Evolutionary conservation across 2,329 filamentous ascomycete genomes (phyloP).

Genomic region (Xylariaceae sp.): DNA sequence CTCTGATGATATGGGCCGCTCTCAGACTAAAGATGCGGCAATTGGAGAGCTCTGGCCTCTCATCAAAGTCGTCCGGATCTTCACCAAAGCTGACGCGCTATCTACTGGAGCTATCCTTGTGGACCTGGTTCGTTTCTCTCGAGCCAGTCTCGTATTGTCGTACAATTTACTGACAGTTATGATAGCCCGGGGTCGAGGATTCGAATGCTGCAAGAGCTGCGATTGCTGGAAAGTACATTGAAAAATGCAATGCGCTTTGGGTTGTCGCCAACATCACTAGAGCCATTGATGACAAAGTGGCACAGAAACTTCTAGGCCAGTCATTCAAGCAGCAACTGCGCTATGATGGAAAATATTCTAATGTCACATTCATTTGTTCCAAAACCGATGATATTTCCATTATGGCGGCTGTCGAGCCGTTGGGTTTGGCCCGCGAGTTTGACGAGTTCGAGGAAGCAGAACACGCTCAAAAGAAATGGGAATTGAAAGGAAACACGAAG

Average conservation of each 20-base stretch:
- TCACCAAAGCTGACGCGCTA: slow-evolving; percentile 47
- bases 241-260: slow-evolving; percentile 57
- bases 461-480: slow-evolving; percentile 53
- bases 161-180: slow-evolving; percentile 1
- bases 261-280: slow-evolving; percentile 58
- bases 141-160: no score
- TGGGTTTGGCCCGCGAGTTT: slow-evolving; percentile 33
- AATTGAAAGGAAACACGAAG: slow-evolving; percentile 43
- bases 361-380: slow-evolving; percentile 49
- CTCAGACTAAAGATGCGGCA: slow-evolving; percentile 18
- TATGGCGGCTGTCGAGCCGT: slow-evolving; percentile 46
- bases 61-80: slow-evolving; percentile 43
- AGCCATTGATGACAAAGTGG: slow-evolving; percentile 58
- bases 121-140: slow-evolving; percentile 42
- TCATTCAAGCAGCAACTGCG: slow-evolving; percentile 57
- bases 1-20: neutral
- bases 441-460: slow-evolving; percentile 44
- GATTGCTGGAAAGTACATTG: slow-evolving; percentile 58
- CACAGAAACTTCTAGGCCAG: slow-evolving; percentile 53
- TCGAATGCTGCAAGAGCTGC: slow-evolving; percentile 58
- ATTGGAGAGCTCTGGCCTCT: slow-evolving; percentile 38
- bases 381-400: slow-evolving; percentile 51
- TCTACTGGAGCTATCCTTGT: slow-evolving; percentile 55
- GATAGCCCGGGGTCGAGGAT: slow-evolving; percentile 55
- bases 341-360: slow-evolving; percentile 51